Evolutionary conservation across 306 rosid species (phyloP).

Genomic region (Psophocarpus tetragonolobus): DNA sequence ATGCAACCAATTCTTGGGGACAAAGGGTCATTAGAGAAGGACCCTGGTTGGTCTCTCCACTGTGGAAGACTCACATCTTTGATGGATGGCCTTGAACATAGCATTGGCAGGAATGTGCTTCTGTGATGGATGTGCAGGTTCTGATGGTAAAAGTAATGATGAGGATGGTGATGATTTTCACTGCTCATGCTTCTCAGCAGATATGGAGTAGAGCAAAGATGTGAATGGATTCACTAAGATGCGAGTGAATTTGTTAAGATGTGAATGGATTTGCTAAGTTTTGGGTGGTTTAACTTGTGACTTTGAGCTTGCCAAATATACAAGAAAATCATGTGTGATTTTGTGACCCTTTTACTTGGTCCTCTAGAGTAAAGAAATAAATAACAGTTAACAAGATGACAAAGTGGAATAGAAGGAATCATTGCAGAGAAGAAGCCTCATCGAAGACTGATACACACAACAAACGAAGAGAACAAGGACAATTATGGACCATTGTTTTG

Average conservation of each 20-base stretch:
- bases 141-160: slow-evolving; percentile 28
- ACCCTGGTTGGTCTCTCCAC: slow-evolving; percentile 20
- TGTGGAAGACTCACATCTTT: slow-evolving; percentile 57
- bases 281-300: slow-evolving; percentile 21
- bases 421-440: slow-evolving; percentile 9
- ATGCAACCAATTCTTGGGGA: slow-evolving; percentile 84
- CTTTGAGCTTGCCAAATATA: slow-evolving; percentile 45
- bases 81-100: slow-evolving; percentile 65
- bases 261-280: slow-evolving; percentile 12
- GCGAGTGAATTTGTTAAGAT: not conserved
- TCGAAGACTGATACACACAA: slow-evolving; percentile 10
- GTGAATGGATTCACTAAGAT: not conserved
- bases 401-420: slow-evolving; percentile 13
- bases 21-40: slow-evolving; percentile 52
- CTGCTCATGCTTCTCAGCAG: slow-evolving; percentile 40
- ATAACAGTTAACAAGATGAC: slow-evolving; percentile 7
- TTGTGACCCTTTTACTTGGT: slow-evolving; percentile 21
- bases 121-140: slow-evolving; percentile 39
- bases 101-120: slow-evolving; percentile 70
- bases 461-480: slow-evolving; percentile 21
- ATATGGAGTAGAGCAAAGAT: not conserved
- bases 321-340: slow-evolving; percentile 21
- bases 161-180: slow-evolving; percentile 44
- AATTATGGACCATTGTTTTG: not conserved
- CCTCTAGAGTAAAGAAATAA: not conserved